A percentile compares a stretch with the other conserved stretches of the same genome.
Evolutionary conservation across 108 stramenopile species (phyloP).

Genomic region (Skeletonema costatum): DNA sequence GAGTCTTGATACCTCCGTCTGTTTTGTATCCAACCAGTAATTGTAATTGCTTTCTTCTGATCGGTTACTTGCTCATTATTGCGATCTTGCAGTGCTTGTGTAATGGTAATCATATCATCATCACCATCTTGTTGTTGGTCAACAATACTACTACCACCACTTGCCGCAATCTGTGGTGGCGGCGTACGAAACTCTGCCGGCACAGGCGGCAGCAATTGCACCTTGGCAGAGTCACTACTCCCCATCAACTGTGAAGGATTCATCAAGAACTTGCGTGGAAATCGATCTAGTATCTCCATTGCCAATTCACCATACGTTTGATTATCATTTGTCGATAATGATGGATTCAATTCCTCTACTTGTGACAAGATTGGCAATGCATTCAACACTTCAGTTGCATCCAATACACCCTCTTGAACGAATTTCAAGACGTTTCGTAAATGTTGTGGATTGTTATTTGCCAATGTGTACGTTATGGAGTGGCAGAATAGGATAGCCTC

Average conservation of each 20-base stretch:
- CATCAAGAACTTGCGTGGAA: slow-evolving; percentile 25
- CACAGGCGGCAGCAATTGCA: slow-evolving; percentile 27
- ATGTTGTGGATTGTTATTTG: slow-evolving; percentile 46
- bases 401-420: slow-evolving; percentile 19
- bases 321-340: neutral
- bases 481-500: slow-evolving; percentile 34
- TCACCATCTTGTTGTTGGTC: neutral
- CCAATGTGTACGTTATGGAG: slow-evolving; percentile 5
- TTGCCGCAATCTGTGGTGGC: neutral
- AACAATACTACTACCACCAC: neutral
- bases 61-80: neutral
- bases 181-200: slow-evolving; percentile 19
- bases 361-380: slow-evolving; percentile 20
- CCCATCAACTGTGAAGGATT: slow-evolving; percentile 41
- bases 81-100: slow-evolving; percentile 12
- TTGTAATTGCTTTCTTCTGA: slow-evolving; percentile 11
- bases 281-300: slow-evolving; percentile 19
- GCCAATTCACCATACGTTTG: slow-evolving; percentile 21
- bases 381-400: slow-evolving; percentile 18
- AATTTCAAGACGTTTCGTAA: slow-evolving; percentile 36
- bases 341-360: neutral
- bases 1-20: slow-evolving; percentile 63
- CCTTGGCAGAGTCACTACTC: slow-evolving; percentile 18
- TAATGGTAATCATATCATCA: slow-evolving; percentile 8
- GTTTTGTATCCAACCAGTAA: slow-evolving; percentile 71